A percentile compares a stretch with the other conserved stretches of the same genome.
Conservation (phyloP, 129 eudicot genomes). For the Logfia minima region DNA sequence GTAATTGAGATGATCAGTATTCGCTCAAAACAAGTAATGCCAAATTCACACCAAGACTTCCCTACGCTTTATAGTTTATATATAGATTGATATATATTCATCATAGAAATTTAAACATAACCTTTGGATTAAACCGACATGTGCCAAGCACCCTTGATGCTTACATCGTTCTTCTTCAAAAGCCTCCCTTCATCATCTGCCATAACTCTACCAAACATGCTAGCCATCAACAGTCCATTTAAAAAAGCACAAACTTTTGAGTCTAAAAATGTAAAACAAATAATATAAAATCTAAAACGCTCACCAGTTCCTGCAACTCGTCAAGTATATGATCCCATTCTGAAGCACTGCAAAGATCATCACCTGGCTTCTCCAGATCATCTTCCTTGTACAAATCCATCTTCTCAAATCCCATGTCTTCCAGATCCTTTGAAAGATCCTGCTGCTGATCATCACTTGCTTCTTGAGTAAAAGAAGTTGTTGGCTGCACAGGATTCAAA, state of each 20-base stretch:
- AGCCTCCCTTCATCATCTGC: slow-evolving; percentile 55
- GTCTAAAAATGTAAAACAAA: background rate
- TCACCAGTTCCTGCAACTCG: slow-evolving; percentile 85
- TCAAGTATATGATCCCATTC: slow-evolving; percentile 90
- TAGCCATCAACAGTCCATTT: background rate
- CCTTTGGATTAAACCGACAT: slow-evolving; percentile 18
- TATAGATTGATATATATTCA: background rate
- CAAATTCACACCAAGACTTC: slow-evolving; percentile 21
- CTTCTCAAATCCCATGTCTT: slow-evolving; percentile 72
- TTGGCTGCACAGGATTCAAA: slow-evolving; percentile 7
- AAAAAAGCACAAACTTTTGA: background rate
- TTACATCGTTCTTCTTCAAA: slow-evolving; percentile 78
- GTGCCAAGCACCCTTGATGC: slow-evolving; percentile 53
- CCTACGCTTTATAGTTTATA: slow-evolving; percentile 21
- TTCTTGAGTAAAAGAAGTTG: slow-evolving; percentile 31
- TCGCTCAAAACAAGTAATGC: background rate
- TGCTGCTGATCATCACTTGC: slow-evolving; percentile 42
- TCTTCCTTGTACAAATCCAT: slow-evolving; percentile 56
- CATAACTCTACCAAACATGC: slow-evolving; percentile 56
- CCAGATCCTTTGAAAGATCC: slow-evolving; percentile 54
- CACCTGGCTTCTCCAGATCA: slow-evolving; percentile 62
- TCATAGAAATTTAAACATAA: background rate
- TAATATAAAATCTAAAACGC: background rate
- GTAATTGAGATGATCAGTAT: background rate
- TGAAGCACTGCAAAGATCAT: slow-evolving; percentile 63